Evolutionary conservation across 2,329 filamentous ascomycete genomes (phyloP).

Genomic region (Aspergillus calidoustus): DNA sequence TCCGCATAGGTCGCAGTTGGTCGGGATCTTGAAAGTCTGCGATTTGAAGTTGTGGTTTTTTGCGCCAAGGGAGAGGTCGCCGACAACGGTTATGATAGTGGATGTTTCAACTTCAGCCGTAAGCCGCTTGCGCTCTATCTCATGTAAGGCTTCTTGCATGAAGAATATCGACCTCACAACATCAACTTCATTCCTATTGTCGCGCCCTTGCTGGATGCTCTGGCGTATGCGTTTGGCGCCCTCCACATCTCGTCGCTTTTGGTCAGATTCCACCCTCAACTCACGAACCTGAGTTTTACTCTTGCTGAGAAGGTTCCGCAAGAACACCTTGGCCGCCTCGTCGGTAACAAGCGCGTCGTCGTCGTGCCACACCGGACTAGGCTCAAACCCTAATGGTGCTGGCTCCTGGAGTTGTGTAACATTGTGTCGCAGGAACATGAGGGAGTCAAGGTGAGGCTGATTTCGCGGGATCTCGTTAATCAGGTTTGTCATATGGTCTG

Average conservation of each 20-base stretch:
- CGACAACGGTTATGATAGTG: conserved; percentile 88
- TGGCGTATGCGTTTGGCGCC: conserved; percentile 73
- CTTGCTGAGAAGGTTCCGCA: conserved; percentile 89
- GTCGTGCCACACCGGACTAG: conserved; percentile 96
- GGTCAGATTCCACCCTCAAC: conserved; percentile 79
- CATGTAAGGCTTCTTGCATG: conserved; percentile 82
- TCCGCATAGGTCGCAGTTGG: conserved; percentile 95
- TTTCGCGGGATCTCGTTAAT: conserved; percentile 84
- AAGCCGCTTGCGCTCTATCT: conserved; percentile 79
- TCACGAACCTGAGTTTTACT: conserved; percentile 84
- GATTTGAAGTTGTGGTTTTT: conserved; percentile 97
- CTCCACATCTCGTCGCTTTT: conserved; percentile 85
- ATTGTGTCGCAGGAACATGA: conserved; percentile 98
- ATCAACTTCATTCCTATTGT: conserved; percentile 86
- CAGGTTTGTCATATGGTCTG: conserved; percentile 72
- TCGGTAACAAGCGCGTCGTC: conserved; percentile 85
- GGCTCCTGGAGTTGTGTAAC: conserved; percentile 82
- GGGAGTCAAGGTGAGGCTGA: conserved; percentile 84
- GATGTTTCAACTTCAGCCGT: conserved; percentile 92
- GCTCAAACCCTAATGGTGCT: conserved; percentile 82
- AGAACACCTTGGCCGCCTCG: conserved; percentile 83
- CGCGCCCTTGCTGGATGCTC: conserved; percentile 77
- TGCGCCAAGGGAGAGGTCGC: conserved; percentile 88
- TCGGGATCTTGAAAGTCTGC: conserved; percentile 99
- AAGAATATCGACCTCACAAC: conserved; percentile 82